These are phyloP conservation scores for Omphalotus guepiniiformis DNA, from an alignment of 768 basidiomycete genomes.

Conservation along the genomic window DNA sequence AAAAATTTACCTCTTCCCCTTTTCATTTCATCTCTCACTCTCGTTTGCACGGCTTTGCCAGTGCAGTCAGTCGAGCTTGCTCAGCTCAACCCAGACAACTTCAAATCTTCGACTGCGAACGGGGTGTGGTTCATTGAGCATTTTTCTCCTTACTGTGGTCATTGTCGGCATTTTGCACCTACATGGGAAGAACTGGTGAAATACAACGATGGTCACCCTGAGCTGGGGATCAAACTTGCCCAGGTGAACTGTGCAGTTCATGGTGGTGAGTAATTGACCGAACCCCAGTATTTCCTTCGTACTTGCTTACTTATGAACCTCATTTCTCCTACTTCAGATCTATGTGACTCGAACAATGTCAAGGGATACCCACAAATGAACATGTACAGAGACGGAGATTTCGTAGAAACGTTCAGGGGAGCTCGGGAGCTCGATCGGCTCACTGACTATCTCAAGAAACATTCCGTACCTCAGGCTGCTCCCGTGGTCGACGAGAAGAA, in stretches of 20 bases:
- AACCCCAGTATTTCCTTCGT: background rate
- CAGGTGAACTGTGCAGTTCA: slow-evolving; percentile 78
- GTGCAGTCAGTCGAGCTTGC: slow-evolving; percentile 11
- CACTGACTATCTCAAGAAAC: slow-evolving; percentile 48
- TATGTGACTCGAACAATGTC: slow-evolving; percentile 70
- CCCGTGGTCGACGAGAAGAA: background rate
- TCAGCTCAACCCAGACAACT: slow-evolving; percentile 60
- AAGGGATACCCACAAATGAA: slow-evolving; percentile 73
- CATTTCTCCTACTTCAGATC: slow-evolving; percentile 44
- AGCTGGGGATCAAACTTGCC: slow-evolving; percentile 55
- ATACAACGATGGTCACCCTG: slow-evolving; percentile 36
- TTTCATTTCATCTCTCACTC: background rate
- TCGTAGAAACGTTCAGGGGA: slow-evolving; percentile 52
- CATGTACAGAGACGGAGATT: slow-evolving; percentile 64
- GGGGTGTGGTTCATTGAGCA: slow-evolving; percentile 86
- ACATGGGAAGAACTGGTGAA: slow-evolving; percentile 73
- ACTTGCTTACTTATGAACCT: background rate
- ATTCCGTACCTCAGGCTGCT: slow-evolving; percentile 24
- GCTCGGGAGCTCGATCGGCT: slow-evolving; percentile 52
- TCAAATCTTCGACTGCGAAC: slow-evolving; percentile 42
- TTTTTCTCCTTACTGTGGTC: slow-evolving; percentile 81
- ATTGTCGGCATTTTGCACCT: slow-evolving; percentile 76
- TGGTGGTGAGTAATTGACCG: slow-evolving; percentile 54
- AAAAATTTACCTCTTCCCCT: background rate
- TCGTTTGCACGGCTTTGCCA: slow-evolving; percentile 4